A percentile compares a stretch with the other conserved stretches of the same genome.
Conservation (phyloP, 768 basidiomycete genomes). For the Xerocomellus dryophilus region DNA sequence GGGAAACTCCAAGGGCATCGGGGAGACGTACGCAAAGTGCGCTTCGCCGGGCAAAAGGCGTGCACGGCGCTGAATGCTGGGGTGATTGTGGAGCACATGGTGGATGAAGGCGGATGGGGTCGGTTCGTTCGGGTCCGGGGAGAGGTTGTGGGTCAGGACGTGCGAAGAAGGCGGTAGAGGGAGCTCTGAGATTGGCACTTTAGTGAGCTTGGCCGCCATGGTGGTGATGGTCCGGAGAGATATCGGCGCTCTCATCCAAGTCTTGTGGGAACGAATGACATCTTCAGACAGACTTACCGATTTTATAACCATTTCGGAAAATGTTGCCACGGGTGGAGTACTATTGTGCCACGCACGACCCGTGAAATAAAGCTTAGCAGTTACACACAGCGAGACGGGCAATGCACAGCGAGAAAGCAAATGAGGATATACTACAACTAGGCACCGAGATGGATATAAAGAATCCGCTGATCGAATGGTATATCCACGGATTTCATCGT, state of each 20-base stretch:
- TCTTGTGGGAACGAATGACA: too few species aligned
- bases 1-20: conserved; percentile 81
- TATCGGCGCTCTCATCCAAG: conserved; percentile 19
- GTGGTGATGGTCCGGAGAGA: conserved; percentile 5
- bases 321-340: too few species aligned
- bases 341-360: too few species aligned
- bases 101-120: conserved; percentile 50
- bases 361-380: too few species aligned
- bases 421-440: too few species aligned
- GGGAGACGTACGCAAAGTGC: conserved; percentile 81
- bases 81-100: conserved; percentile 45
- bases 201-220: conserved; percentile 21
- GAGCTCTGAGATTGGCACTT: conserved; percentile 43
- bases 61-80: conserved; percentile 69
- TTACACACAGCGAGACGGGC: too few species aligned
- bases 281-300: too few species aligned
- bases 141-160: conserved; percentile 47
- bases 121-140: conserved; percentile 57
- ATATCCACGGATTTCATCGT: too few species aligned
- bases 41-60: conserved; percentile 53
- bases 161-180: conserved; percentile 45
- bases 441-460: too few species aligned
- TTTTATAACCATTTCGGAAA: too few species aligned
- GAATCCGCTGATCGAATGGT: too few species aligned
- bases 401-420: too few species aligned